Evolutionary conservation across 1,284 basidiomycete species (phyloP).

Genomic region (Schizophyllum amplum): DNA sequence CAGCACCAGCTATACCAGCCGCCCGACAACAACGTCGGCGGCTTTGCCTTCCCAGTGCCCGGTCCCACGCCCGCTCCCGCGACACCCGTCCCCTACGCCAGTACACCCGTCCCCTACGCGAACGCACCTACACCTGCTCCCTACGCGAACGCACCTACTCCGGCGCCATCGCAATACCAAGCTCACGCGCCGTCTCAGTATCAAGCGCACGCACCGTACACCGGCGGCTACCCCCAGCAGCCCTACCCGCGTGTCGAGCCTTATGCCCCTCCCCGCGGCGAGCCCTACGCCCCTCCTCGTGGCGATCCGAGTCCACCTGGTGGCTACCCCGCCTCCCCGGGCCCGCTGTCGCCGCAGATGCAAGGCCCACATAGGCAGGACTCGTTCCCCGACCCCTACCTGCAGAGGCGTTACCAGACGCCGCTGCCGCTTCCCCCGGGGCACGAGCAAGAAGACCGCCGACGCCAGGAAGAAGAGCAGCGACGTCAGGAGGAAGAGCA

Average conservation of each 20-base stretch:
- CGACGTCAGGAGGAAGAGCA: constrained; percentile 11
- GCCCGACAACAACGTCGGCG: constrained; percentile 1
- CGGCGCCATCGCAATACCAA: neutral
- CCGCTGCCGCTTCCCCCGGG: constrained; percentile 44
- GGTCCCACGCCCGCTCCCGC: neutral
- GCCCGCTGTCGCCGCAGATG: constrained; percentile 7
- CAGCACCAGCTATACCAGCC: constrained; percentile 7
- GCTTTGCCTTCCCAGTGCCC: neutral
- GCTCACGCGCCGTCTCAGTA: neutral
- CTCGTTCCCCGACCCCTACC: constrained; percentile 33
- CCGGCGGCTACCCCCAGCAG: constrained; percentile 2
- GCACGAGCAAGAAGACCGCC: constrained; percentile 1
- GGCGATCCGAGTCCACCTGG: constrained; percentile 2
- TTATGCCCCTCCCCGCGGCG: neutral
- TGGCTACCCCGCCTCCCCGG: constrained; percentile 2
- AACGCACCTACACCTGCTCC: neutral
- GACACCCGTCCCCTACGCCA: neutral
- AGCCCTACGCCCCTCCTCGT: neutral
- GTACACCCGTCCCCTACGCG: neutral
- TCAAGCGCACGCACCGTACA: neutral
- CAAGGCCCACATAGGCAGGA: constrained; percentile 10
- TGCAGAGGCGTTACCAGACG: constrained; percentile 35
- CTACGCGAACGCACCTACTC: neutral
- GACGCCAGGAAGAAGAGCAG: constrained; percentile 2
- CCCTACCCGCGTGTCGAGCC: neutral